Conservation (phyloP, 345 rosid genomes). For the Citrus mangshanensis region DNA sequence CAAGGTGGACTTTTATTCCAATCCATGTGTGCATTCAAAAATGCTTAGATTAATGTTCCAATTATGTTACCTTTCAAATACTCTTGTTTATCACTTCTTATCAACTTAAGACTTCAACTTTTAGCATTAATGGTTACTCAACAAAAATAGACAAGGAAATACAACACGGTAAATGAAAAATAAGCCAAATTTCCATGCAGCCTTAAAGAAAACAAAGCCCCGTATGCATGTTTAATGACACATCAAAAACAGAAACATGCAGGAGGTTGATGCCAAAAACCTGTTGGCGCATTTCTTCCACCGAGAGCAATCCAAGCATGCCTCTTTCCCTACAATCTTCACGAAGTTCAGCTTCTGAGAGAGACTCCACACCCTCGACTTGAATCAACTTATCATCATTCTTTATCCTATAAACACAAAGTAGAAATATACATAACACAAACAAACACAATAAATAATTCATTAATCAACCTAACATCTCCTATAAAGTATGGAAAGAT, state of each 20-base stretch:
- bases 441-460: neutral
- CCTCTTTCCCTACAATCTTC: conserved; percentile 81
- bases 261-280: conserved; percentile 20
- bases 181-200: neutral
- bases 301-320: conserved; percentile 64
- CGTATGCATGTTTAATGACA: neutral
- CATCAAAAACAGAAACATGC: neutral
- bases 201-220: neutral
- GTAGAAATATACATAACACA: neutral
- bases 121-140: neutral
- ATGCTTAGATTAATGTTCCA: neutral
- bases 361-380: conserved; percentile 71
- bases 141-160: neutral
- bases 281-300: conserved; percentile 80
- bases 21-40: too few species aligned
- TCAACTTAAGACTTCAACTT: neutral
- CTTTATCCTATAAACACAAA: conserved; percentile 43
- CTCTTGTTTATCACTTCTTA: neutral
- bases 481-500: neutral
- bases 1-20: neutral
- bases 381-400: conserved; percentile 65
- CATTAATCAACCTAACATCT: neutral
- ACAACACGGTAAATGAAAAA: neutral
- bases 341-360: conserved; percentile 67
- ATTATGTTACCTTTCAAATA: neutral